Evolutionary conservation across 2,329 filamentous ascomycete species (phyloP), one percentile per base, ranked within the genome.

Genomic region (Monosporascus sp.): DNA sequence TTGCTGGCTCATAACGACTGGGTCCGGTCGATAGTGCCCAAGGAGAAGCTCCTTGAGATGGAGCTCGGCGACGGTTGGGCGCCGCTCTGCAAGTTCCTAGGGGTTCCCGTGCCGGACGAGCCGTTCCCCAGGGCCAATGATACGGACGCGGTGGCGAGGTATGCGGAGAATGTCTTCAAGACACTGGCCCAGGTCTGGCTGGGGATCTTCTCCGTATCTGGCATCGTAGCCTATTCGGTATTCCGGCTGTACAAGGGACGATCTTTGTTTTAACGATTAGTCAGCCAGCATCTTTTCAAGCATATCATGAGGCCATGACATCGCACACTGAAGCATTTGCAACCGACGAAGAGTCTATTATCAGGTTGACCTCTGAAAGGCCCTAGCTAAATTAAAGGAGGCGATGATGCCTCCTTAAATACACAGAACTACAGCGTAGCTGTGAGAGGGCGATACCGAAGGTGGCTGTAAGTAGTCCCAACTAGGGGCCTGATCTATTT

Each of bases 1-100:
- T 14, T 56, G 14, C 40, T 45, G 17, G 38, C 26, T 2, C 46
- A 56, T 34, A 49, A 56, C 14, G 36, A 54, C 9, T 52, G 50
- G 38, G 50, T 55, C 3, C 52, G 50, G 7, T 43, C 52, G 17
- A 48, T 57, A 1, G 64, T 68, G 7, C 62, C 65, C 5, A 8
- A 49, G 34, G 63, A 68, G 5, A 57, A 40, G 51, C 64, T 66
- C 8, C 56, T 69, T 14, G 67, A 68, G 56, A 66, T 57, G 36
- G 31, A 48, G 7, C 61, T 59, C 1, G 60, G 61, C 20, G 58
- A 58, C 36, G 67, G 67, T 1, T 69, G 67, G 66, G 61, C 5
- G 2, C 62, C 63, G 17, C 53, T 69, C 8, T 67, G 66, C 41
- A 56, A 52, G 38, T 67, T 68, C 20, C 51, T 69, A 34, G 63